Percentiles rank a stretch among this genome's conserved stretches.
Conservation (phyloP, 805 yeast species). For the Candida insectalens region DNA sequence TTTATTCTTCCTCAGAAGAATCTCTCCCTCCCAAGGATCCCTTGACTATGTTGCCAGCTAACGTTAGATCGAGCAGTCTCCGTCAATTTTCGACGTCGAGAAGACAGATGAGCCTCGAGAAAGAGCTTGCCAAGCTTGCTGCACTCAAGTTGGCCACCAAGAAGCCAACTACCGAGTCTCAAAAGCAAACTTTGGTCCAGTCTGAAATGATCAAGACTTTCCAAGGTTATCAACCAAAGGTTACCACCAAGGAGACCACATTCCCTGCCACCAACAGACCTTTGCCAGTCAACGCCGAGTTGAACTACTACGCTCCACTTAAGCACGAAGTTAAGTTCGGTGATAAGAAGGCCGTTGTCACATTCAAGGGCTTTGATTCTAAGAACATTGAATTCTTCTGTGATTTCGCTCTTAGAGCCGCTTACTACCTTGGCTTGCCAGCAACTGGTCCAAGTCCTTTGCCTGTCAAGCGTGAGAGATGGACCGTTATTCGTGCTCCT, state of each 20-base stretch:
- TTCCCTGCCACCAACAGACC: constrained; percentile 37
- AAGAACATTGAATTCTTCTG: constrained; percentile 65
- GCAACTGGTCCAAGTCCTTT: constrained; percentile 62
- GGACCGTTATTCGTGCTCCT: constrained; percentile 91
- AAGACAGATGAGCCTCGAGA: neutral
- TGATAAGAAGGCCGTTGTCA: constrained; percentile 67
- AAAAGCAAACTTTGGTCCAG: constrained; percentile 11
- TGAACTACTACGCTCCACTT: constrained; percentile 74
- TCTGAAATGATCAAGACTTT: constrained; percentile 19
- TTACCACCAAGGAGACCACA: constrained; percentile 24
- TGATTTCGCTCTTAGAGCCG: constrained; percentile 85
- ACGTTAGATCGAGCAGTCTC: too few relatives aligned
- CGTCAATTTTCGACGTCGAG: neutral
- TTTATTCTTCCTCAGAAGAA: too few relatives aligned
- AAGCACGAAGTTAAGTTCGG: constrained; percentile 60
- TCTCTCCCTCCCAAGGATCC: too few relatives aligned
- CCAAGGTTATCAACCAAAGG: constrained; percentile 27
- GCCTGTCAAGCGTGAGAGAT: constrained; percentile 68
- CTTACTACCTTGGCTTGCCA: constrained; percentile 84
- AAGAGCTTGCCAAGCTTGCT: constrained; percentile 10
- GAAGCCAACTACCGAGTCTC: constrained; percentile 7
- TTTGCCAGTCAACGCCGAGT: constrained; percentile 75
- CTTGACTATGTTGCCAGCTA: too few relatives aligned
- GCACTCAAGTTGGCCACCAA: constrained; percentile 12
- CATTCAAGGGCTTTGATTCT: constrained; percentile 61